phyloP scores from a whole-genome alignment of 345 rosid species.

The Erysimum cheiranthoides region DNA sequence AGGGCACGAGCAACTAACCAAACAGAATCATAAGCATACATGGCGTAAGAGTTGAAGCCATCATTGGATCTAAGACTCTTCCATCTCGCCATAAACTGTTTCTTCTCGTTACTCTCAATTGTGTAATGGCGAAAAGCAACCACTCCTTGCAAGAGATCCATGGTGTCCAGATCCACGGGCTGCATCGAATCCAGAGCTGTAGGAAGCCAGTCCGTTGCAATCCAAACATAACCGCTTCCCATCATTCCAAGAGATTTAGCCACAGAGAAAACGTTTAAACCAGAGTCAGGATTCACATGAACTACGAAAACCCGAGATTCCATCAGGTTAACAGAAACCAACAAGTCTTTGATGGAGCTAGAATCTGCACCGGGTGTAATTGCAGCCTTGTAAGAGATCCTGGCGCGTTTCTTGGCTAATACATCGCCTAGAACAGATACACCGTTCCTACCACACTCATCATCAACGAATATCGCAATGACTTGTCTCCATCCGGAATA shows the following conservation, averaged over 20 bases:
- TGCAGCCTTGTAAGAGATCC: slow-evolving; percentile 79
- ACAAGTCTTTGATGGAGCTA: slow-evolving; percentile 57
- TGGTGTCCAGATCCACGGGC: slow-evolving; percentile 49
- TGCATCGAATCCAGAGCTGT: slow-evolving; percentile 67
- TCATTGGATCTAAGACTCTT: slow-evolving; percentile 37
- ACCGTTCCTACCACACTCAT: slow-evolving; percentile 89
- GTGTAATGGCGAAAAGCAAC: slow-evolving; percentile 84
- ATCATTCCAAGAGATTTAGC: slow-evolving; percentile 85
- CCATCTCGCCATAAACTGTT: slow-evolving; percentile 62
- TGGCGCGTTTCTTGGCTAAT: slow-evolving; percentile 68
- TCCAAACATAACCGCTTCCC: slow-evolving; percentile 85
- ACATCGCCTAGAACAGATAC: slow-evolving; percentile 80
- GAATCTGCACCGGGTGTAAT: slow-evolving; percentile 64
- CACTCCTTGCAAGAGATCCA: slow-evolving; percentile 87
- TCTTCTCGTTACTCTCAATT: slow-evolving; percentile 64
- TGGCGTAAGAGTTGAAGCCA: slow-evolving; percentile 78
- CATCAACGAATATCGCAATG: slow-evolving; percentile 85
- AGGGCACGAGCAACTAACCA: slow-evolving; percentile 91
- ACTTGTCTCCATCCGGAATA: slow-evolving; percentile 83
- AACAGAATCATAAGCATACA: slow-evolving; percentile 91
- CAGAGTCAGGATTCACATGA: slow-evolving; percentile 92
- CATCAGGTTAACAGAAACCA: slow-evolving; percentile 71
- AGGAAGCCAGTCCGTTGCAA: slow-evolving; percentile 95
- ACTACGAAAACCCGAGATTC: slow-evolving; percentile 90
- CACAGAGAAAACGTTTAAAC: slow-evolving; percentile 66